Percentiles rank a stretch among this genome's conserved stretches.
Conservation (phyloP, 192 early-diverging fungal species). For the Backusella luteola region DNA sequence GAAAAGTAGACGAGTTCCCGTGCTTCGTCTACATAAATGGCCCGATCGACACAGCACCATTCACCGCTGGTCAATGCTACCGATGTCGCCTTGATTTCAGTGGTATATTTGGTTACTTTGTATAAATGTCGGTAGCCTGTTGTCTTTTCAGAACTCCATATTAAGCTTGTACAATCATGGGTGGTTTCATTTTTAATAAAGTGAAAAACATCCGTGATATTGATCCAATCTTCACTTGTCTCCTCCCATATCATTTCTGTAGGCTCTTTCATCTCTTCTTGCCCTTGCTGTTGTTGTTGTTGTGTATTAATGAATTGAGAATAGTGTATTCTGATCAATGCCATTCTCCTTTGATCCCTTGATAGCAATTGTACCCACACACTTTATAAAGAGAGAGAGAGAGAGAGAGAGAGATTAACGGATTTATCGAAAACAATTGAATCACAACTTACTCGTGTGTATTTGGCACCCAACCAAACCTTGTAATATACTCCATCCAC, state of each 20-base stretch:
- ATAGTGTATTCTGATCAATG: constrained; percentile 50
- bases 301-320: constrained; percentile 39
- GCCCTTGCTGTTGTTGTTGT: background rate
- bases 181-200: constrained; percentile 18
- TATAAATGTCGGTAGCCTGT: constrained; percentile 64
- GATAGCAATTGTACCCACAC: constrained; percentile 61
- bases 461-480: constrained; percentile 64
- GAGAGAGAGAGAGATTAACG: background rate
- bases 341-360: constrained; percentile 49
- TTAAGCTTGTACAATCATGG: constrained; percentile 33
- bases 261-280: no score
- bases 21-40: constrained; percentile 50
- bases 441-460: constrained; percentile 44
- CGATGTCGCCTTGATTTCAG: constrained; percentile 3
- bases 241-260: constrained; percentile 56
- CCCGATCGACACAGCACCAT: constrained; percentile 60
- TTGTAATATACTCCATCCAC: constrained; percentile 67
- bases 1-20: constrained; percentile 59
- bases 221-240: constrained; percentile 55
- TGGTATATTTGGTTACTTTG: constrained; percentile 32
- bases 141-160: constrained; percentile 52
- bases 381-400: constrained; percentile 17
- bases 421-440: background rate
- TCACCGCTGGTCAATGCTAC: constrained; percentile 51
- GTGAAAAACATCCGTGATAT: constrained; percentile 48